Evolutionary conservation across 306 rosid species (phyloP).

Genomic region (Trichosanthes cucumerina): DNA sequence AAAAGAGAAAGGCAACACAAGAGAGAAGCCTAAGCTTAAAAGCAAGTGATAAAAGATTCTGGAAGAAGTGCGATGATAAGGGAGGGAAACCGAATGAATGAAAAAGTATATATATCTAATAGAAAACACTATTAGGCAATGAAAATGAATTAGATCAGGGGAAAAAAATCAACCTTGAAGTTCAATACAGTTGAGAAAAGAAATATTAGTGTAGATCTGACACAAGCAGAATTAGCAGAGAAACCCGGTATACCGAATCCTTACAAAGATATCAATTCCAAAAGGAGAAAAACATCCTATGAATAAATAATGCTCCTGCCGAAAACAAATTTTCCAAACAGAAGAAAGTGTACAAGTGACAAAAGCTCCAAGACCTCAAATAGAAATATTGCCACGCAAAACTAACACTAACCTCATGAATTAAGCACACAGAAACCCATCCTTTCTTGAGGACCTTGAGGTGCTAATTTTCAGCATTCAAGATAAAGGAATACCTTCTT

Average conservation of each 20-base stretch:
- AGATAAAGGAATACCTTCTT: constrained; percentile 59
- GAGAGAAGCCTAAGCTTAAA: not conserved
- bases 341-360: not conserved
- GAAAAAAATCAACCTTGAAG: not conserved
- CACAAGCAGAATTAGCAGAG: not conserved
- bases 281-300: not conserved
- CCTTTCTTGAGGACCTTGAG: constrained; percentile 1
- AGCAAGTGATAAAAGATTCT: not conserved
- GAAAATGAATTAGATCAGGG: not conserved
- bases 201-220: not conserved
- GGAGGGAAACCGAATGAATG: not conserved
- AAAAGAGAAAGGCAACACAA: not conserved
- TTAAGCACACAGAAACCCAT: not conserved
- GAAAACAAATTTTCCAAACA: not conserved
- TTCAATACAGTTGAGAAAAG: not conserved
- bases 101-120: not conserved
- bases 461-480: constrained; percentile 24
- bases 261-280: not conserved
- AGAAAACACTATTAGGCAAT: not conserved
- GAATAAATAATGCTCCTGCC: not conserved
- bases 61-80: not conserved
- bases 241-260: not conserved
- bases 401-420: constrained; percentile 11
- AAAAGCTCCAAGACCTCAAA: not conserved
- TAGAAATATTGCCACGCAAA: not conserved